These are phyloP conservation scores for Dalechampia spathulata DNA, from an alignment of 441 rosid genomes.

Conservation along the genomic window DNA sequence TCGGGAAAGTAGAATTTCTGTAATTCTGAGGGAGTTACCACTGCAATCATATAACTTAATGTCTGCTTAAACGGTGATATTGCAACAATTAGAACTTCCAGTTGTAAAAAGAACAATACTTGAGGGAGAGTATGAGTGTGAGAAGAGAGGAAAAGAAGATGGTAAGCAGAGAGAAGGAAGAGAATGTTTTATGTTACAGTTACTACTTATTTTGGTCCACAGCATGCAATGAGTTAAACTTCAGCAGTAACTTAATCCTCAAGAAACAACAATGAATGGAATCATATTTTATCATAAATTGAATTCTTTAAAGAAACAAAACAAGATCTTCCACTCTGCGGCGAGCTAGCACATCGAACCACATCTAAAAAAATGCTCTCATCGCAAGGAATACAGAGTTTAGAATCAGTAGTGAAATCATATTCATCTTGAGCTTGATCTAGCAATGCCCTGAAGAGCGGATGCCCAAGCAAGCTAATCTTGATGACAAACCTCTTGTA, in stretches of 20 bases:
- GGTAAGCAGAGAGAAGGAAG: slow-evolving; percentile 1
- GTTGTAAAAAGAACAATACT: too few relatives aligned
- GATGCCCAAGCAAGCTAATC: slow-evolving; percentile 57
- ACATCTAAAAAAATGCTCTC: slow-evolving; percentile 67
- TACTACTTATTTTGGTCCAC: slow-evolving; percentile 19
- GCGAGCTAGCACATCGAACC: slow-evolving; percentile 49
- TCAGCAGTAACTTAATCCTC: slow-evolving; percentile 26
- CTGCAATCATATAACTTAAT: not conserved
- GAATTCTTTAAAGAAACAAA: slow-evolving; percentile 23
- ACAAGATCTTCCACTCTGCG: slow-evolving; percentile 25
- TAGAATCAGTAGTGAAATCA: slow-evolving; percentile 53
- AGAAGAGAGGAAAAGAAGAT: too few relatives aligned
- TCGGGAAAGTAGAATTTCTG: too few relatives aligned
- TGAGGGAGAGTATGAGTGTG: too few relatives aligned
- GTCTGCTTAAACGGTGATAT: too few relatives aligned
- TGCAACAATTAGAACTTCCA: too few relatives aligned
- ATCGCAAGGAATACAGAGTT: slow-evolving; percentile 79
- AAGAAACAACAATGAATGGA: slow-evolving; percentile 20
- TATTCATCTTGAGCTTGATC: slow-evolving; percentile 75
- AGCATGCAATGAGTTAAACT: slow-evolving; percentile 19
- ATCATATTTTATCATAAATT: not conserved
- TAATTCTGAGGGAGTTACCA: not conserved
- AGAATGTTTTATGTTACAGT: slow-evolving; percentile 26
- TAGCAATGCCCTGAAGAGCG: slow-evolving; percentile 70
- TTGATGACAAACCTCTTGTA: slow-evolving; percentile 66